These are phyloP conservation scores for Elsinoe batatas DNA, from an alignment of 2,329 filamentous ascomycete genomes.

Conservation along the genomic window DNA sequence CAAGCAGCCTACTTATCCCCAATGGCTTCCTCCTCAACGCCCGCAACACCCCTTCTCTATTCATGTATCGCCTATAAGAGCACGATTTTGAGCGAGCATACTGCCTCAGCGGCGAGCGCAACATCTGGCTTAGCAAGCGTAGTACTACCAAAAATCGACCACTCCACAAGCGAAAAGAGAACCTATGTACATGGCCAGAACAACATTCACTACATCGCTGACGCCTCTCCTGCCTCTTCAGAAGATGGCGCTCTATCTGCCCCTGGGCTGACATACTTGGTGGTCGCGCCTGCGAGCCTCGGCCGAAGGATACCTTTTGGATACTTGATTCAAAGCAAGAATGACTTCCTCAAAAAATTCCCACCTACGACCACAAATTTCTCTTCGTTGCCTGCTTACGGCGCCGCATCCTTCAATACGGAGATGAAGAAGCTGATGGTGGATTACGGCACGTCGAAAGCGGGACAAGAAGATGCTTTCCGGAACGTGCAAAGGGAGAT, in stretches of 20 bases:
- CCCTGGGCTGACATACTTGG: slow-evolving; percentile 83
- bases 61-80: slow-evolving; percentile 89
- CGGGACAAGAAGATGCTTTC: slow-evolving; percentile 70
- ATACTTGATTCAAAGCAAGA: slow-evolving; percentile 82
- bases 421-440: slow-evolving; percentile 69
- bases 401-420: slow-evolving; percentile 76
- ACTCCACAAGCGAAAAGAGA: slow-evolving; percentile 70
- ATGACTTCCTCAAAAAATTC: slow-evolving; percentile 69
- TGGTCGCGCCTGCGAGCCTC: slow-evolving; percentile 70
- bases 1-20: slow-evolving; percentile 2
- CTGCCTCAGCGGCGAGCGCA: slow-evolving; percentile 69
- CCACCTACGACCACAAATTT: slow-evolving; percentile 60
- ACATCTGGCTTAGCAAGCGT: slow-evolving; percentile 82
- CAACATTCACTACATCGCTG: slow-evolving; percentile 92
- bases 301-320: slow-evolving; percentile 86
- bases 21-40: slow-evolving; percentile 29
- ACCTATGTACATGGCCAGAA: slow-evolving; percentile 79
- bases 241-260: slow-evolving; percentile 27
- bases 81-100: slow-evolving; percentile 90
- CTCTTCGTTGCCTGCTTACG: slow-evolving; percentile 71
- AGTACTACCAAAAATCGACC: slow-evolving; percentile 89
- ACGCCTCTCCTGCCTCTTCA: slow-evolving; percentile 40
- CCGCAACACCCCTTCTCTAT: slow-evolving; percentile 31
- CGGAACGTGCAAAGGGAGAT: slow-evolving; percentile 79
- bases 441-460: slow-evolving; percentile 70